These are phyloP conservation scores for Chytriomyces confervae DNA, from an alignment of 192 early-diverging fungal species.

Conservation along the genomic window DNA sequence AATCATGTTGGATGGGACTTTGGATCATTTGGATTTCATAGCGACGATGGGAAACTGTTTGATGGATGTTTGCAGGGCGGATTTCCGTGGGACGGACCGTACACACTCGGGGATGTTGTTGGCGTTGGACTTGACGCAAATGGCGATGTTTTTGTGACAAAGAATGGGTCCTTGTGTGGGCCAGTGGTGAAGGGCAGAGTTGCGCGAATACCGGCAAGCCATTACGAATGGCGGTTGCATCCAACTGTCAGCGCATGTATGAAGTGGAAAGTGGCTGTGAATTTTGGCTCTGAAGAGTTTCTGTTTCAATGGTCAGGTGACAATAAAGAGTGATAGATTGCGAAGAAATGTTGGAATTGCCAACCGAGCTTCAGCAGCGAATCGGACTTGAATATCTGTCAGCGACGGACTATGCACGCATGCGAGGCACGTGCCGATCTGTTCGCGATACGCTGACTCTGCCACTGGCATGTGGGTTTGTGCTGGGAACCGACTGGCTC, in stretches of 20 bases:
- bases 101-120: conserved; percentile 37
- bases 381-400: no score
- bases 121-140: conserved; percentile 30
- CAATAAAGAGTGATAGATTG: no score
- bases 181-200: conserved; percentile 3
- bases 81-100: conserved; percentile 8
- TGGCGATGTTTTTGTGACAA: conserved; percentile 33
- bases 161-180: conserved; percentile 24
- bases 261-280: conserved; percentile 36
- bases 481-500: no score
- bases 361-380: background rate
- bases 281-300: conserved; percentile 36
- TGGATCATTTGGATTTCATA: conserved; percentile 47
- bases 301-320: conserved; percentile 1
- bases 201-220: background rate
- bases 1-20: conserved; percentile 57
- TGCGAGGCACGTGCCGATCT: no score
- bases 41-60: conserved; percentile 55
- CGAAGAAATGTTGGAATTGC: background rate
- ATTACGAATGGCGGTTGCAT: conserved; percentile 36
- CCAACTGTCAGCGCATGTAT: conserved; percentile 33
- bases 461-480: no score
- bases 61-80: conserved; percentile 39
- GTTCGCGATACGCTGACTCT: no score
- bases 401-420: no score